Percentiles rank a stretch among this genome's conserved stretches.
These are phyloP conservation scores for Syzygium aromaticum DNA, from an alignment of 345 rosid genomes.

Conservation along the genomic window DNA sequence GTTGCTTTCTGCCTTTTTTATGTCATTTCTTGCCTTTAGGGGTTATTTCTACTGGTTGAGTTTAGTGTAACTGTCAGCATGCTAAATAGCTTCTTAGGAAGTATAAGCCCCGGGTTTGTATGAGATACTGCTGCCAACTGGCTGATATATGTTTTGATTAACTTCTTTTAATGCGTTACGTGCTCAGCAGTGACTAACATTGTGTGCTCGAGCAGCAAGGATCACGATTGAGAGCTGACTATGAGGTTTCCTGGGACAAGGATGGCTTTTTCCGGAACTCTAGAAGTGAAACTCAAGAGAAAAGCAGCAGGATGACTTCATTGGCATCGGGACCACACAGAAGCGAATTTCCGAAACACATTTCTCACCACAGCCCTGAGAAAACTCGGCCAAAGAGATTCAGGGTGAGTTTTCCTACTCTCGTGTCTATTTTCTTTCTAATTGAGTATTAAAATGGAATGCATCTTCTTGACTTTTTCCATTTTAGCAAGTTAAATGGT, in stretches of 20 bases:
- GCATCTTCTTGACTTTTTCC: background rate
- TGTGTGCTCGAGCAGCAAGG: constrained; percentile 57
- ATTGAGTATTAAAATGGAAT: background rate
- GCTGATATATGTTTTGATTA: background rate
- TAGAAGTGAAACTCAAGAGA: constrained; percentile 36
- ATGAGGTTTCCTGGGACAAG: constrained; percentile 75
- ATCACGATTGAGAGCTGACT: constrained; percentile 68
- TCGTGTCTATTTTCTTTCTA: background rate
- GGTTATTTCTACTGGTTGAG: background rate
- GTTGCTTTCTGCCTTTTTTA: background rate
- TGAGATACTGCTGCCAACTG: background rate
- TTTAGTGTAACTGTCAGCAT: background rate
- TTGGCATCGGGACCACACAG: constrained; percentile 17
- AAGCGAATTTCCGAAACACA: constrained; percentile 32
- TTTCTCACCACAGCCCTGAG: constrained; percentile 28
- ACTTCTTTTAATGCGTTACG: background rate
- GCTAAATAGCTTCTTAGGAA: background rate
- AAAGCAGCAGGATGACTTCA: constrained; percentile 19
- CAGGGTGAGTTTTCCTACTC: constrained; percentile 38
- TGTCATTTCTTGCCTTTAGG: background rate
- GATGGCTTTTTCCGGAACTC: constrained; percentile 57
- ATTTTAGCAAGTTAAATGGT: background rate
- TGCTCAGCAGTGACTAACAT: background rate
- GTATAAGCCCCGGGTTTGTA: background rate
- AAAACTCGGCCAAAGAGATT: constrained; percentile 71